Evolutionary conservation across 495 filamentous ascomycete genomes (phyloP).

Genomic region (Aspergillus diversus): DNA sequence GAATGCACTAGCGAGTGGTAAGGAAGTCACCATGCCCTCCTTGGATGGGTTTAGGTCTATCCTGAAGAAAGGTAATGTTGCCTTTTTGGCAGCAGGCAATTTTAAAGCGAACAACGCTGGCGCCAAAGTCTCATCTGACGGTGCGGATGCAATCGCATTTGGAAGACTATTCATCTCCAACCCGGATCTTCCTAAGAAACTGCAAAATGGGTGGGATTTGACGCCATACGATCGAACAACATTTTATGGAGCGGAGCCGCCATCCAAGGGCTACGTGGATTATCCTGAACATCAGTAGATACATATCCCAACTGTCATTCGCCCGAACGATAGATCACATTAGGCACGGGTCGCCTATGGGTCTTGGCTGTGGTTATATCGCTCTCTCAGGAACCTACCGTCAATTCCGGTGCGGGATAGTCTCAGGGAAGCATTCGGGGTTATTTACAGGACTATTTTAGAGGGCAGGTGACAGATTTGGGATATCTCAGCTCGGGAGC

Average conservation of each 20-base stretch:
- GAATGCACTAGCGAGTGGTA: constrained; percentile 23
- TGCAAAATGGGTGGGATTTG: constrained; percentile 59
- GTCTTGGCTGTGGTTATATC: no score
- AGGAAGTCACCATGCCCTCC: constrained; percentile 22
- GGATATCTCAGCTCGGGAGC: no score
- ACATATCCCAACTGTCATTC: no score
- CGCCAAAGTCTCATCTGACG: constrained; percentile 26
- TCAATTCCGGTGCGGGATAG: no score
- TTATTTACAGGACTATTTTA: no score
- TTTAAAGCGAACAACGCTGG: constrained; percentile 35
- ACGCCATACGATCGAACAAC: constrained; percentile 57
- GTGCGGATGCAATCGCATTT: constrained; percentile 52
- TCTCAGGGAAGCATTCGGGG: no score
- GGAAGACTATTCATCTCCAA: constrained; percentile 69
- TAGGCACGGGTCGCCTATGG: no score
- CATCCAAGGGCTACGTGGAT: constrained; percentile 64
- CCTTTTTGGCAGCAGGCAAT: constrained; percentile 36
- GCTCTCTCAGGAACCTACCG: no score
- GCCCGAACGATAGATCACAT: background rate
- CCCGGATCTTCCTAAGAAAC: constrained; percentile 65
- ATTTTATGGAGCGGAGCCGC: constrained; percentile 57
- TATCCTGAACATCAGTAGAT: constrained; percentile 40
- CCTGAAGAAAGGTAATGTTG: constrained; percentile 36
- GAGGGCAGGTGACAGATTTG: no score
- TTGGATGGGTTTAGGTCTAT: constrained; percentile 34